These are phyloP conservation scores for Viridothelium virens DNA, from an alignment of 495 filamentous ascomycete species.

Conservation along the genomic window DNA sequence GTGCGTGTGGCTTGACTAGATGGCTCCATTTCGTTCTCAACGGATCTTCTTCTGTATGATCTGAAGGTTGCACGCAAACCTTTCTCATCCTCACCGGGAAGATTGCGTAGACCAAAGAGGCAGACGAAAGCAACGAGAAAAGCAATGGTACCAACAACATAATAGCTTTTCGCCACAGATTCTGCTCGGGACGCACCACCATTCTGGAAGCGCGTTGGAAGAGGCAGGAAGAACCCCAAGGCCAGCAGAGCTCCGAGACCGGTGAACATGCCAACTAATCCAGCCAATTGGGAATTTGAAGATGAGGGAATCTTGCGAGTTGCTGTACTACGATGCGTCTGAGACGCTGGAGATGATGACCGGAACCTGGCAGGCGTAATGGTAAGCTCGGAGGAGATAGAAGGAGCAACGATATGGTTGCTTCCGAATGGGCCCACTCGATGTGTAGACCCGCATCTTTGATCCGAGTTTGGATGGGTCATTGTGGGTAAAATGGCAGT, in stretches of 20 bases:
- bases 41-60: background rate
- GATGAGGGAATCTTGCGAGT: constrained; percentile 19
- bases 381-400: constrained; percentile 36
- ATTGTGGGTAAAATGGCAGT: constrained; percentile 88
- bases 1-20: background rate
- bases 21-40: background rate
- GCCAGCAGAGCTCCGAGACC: constrained; percentile 86
- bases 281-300: constrained; percentile 62
- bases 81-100: constrained; percentile 73
- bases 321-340: background rate
- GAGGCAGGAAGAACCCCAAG: constrained; percentile 69
- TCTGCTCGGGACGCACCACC: constrained; percentile 55
- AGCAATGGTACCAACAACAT: constrained; percentile 67
- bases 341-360: constrained; percentile 25
- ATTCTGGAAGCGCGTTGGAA: constrained; percentile 70
- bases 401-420: constrained; percentile 27
- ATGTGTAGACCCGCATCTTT: background rate
- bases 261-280: constrained; percentile 84
- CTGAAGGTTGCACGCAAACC: constrained; percentile 49
- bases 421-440: constrained; percentile 7
- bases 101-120: constrained; percentile 68
- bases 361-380: constrained; percentile 37
- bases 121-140: constrained; percentile 64
- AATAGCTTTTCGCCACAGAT: constrained; percentile 74
- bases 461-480: constrained; percentile 35